Evolutionary conservation across 495 filamentous ascomycete species (phyloP).

Genomic region (Oleoguttula mirabilis): DNA sequence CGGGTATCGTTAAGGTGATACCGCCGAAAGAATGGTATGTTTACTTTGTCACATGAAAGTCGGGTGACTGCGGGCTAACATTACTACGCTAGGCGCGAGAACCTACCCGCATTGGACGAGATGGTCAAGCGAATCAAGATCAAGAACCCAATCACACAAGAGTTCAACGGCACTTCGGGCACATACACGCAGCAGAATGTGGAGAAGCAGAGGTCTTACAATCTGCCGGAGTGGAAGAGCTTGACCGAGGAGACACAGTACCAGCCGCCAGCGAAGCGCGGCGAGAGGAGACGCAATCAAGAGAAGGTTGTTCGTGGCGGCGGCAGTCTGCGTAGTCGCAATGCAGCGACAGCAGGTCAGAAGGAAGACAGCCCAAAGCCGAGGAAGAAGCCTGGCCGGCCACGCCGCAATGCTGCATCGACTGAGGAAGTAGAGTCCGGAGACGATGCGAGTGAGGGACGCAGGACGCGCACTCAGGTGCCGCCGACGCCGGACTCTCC

Average conservation of each 20-base stretch:
- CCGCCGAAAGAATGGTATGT: constrained; percentile 84
- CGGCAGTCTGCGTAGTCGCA: constrained; percentile 17
- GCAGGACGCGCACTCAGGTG: constrained; percentile 6
- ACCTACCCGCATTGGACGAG: constrained; percentile 66
- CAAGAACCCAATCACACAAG: constrained; percentile 94
- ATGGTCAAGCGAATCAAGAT: constrained; percentile 81
- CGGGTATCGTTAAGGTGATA: constrained; percentile 90
- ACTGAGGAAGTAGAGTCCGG: constrained; percentile 12
- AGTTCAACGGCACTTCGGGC: constrained; percentile 87
- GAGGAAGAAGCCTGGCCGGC: constrained; percentile 22
- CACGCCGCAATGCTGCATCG: constrained; percentile 1
- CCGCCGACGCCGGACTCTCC: constrained; percentile 20
- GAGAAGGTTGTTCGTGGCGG: constrained; percentile 40
- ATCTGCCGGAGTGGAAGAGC: constrained; percentile 86
- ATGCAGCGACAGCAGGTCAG: not conserved
- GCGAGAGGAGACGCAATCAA: constrained; percentile 70
- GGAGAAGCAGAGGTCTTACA: constrained; percentile 88
- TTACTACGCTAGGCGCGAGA: constrained; percentile 44
- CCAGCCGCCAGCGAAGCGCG: constrained; percentile 87
- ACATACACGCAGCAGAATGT: constrained; percentile 94
- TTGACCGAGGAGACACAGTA: constrained; percentile 87
- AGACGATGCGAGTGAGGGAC: constrained; percentile 2
- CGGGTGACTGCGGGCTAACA: not conserved
- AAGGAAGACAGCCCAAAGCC: constrained; percentile 10
- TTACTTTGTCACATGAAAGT: not conserved